Evolutionary conservation across 768 basidiomycete species (phyloP), one percentile per base, ranked within the genome.

Genomic region (Albatrellus ellisii): DNA sequence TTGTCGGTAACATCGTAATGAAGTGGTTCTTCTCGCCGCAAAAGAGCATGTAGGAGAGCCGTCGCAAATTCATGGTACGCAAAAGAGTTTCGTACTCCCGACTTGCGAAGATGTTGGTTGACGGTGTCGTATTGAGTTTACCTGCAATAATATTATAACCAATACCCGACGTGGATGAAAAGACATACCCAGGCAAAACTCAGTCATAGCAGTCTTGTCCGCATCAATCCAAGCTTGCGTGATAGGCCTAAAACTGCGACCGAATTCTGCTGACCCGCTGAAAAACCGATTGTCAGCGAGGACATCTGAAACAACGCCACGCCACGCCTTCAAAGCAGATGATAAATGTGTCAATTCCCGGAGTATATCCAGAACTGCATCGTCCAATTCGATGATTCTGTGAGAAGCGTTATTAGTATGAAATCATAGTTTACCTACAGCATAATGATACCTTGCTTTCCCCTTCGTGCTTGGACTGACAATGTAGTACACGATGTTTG

Each of bases 31-130:
- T 85, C 51, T 91, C 90, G 11, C 81, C 88, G 1, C 83, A 65
- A 42, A 90, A 77, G n/a, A 99, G 58, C 25, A 84, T 72, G 54
- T 86, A 88, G 4, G 91, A 88, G 29, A 98, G 64, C 25, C 94
- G 70, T 31, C 95, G 76, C 15, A 99, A 66, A 53, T 86, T 91
- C 40, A 91, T 64, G 2, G 90, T 89, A 20, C 89, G 76, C 21
- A 82, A 63, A 0, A 89, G 63, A 74, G 85, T 92, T 62, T 99
- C 95, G 42, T 90, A 86, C 56, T 98, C 95, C 35, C 84, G 69
- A 54, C 90, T 98, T 24, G 89, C 82, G 60, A 99, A 99, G 42
- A 99, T 95, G 53, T 95, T 98, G 15, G 89, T 80, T 0, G 92
- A 94, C 1, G 95, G 82, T 0, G 79, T 76, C 2, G 85, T 77